Base-by-base conservation (phyloP, 495 filamentous ascomycete species). In the Bombardia bombarda region DNA sequence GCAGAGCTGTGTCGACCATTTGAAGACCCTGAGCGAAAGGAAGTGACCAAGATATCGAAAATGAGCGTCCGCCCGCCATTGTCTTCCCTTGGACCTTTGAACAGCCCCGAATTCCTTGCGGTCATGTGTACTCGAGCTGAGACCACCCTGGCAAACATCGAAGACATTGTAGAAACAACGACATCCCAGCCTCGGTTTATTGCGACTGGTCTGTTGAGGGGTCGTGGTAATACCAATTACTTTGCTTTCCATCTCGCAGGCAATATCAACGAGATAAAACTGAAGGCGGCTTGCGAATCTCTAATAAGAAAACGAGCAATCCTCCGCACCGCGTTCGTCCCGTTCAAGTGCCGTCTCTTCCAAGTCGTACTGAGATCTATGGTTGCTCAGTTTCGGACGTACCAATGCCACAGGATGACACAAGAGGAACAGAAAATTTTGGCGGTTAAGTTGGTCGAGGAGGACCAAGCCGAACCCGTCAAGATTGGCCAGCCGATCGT, bases 261-360 rank as follows among this genome's bases (percentile, higher is more conserved):
- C 0, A 43, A 57, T 0, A 25, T 80, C 12, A 70, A 81, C 35
- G 35, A 78, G 1, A 49, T 49, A 14, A 63, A 63, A 7, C 58
- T 82, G 2, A 64, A 69, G 26, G 64, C 64, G 33, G 72, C 68
- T 25, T 56, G 47, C 31, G 43, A 26, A 38, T 30, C 26, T n/a
- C 32, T 52, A 1, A 43, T 56, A 65, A 69, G 74, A 31, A 63
- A 65, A 2, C 77, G 77, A 40, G 78, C 82, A 18, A 78, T 84
- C 21, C 58, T 86, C 2, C 72, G 80, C 3, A 80, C 80, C 1
- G 74, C 81, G 12, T 84, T 84, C 47, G 64, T 84, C 0, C 68
- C 66, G 41, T 70, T 69, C 48, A 62, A 67, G 3, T 67, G 66
- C 3, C 65, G 68, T 7, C 76, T 77, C 49, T 73, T 74, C 47